Evolutionary conservation across 164 flowering plant species (phyloP).

Genomic region (Berberis vulgaris): DNA sequence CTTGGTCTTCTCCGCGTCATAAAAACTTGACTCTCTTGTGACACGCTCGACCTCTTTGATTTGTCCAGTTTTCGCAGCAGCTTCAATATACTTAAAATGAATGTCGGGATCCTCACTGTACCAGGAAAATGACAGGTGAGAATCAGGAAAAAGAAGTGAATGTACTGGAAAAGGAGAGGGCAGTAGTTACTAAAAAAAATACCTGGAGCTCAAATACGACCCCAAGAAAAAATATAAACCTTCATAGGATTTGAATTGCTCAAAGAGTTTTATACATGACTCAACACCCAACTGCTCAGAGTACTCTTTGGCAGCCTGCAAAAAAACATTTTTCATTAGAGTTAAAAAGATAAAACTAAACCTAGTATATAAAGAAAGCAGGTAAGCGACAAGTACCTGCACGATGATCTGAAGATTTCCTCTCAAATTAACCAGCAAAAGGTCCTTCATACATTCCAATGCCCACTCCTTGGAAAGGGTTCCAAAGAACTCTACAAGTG

Average conservation of each 20-base stretch:
- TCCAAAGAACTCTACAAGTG: slow-evolving; percentile 98
- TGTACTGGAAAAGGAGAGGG: neutral
- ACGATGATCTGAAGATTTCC: slow-evolving; percentile 99
- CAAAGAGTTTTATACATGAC: slow-evolving; percentile 88
- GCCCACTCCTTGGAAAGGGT: slow-evolving; percentile 98
- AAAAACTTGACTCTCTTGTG: slow-evolving; percentile 94
- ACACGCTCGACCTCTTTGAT: slow-evolving; percentile 98
- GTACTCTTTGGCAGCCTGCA: slow-evolving; percentile 90
- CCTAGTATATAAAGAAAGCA: neutral
- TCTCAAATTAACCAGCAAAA: slow-evolving; percentile 79
- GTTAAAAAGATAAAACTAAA: neutral
- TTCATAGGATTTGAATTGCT: slow-evolving; percentile 96
- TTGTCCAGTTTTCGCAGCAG: slow-evolving; percentile 98
- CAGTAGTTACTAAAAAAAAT: slow-evolving; percentile 4
- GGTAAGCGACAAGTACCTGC: slow-evolving; percentile 41
- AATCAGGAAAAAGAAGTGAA: neutral
- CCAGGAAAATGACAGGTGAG: slow-evolving; percentile 6
- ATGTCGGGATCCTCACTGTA: slow-evolving; percentile 98
- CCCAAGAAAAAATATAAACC: slow-evolving; percentile 96
- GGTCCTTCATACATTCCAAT: slow-evolving; percentile 99
- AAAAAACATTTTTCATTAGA: neutral
- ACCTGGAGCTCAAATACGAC: slow-evolving; percentile 96
- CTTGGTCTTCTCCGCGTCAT: slow-evolving; percentile 94
- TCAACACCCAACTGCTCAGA: slow-evolving; percentile 96
- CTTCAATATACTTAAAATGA: slow-evolving; percentile 96